A percentile compares a stretch with the other conserved stretches of the same genome.
Conservation (phyloP, 1,139 yeast species). For the Zygosaccharomyces sapae region DNA sequence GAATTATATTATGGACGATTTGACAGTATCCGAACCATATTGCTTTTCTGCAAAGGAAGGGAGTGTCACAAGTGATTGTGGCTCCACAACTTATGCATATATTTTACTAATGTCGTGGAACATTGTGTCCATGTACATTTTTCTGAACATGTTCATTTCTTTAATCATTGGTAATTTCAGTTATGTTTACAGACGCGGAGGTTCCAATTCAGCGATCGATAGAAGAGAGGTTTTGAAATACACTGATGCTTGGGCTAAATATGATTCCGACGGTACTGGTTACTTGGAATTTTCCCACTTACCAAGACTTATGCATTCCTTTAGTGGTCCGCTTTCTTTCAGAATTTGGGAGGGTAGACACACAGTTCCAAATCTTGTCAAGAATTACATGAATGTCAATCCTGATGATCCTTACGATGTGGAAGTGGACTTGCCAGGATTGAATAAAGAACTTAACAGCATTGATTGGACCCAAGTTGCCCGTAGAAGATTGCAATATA, state of each 20-base stretch:
- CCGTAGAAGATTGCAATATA: slow-evolving; percentile 49
- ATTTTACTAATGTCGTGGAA: slow-evolving; percentile 84
- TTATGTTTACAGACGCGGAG: slow-evolving; percentile 62
- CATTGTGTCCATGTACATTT: slow-evolving; percentile 86
- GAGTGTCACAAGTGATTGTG: slow-evolving; percentile 68
- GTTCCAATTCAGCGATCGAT: slow-evolving; percentile 52
- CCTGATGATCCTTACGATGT: slow-evolving; percentile 58
- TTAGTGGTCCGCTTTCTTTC: slow-evolving; percentile 73
- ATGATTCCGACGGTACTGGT: slow-evolving; percentile 79
- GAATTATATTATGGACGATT: slow-evolving; percentile 85
- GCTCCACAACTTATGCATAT: slow-evolving; percentile 69
- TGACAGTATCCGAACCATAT: slow-evolving; percentile 57
- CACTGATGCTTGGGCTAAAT: slow-evolving; percentile 68
- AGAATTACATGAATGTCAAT: slow-evolving; percentile 48
- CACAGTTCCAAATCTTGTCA: slow-evolving; percentile 47
- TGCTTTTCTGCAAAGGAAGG: slow-evolving; percentile 46
- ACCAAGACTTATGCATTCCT: slow-evolving; percentile 54
- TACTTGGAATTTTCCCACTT: slow-evolving; percentile 55
- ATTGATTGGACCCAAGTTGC: slow-evolving; percentile 55
- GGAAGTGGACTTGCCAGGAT: slow-evolving; percentile 44
- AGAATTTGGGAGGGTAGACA: slow-evolving; percentile 58
- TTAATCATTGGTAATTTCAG: slow-evolving; percentile 87
- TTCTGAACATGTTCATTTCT: slow-evolving; percentile 89
- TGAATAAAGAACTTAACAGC: slow-evolving; percentile 43
- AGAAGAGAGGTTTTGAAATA: slow-evolving; percentile 73